Base-by-base conservation (phyloP, 768 basidiomycete species). In the Phlebiopsis gigantea region DNA sequence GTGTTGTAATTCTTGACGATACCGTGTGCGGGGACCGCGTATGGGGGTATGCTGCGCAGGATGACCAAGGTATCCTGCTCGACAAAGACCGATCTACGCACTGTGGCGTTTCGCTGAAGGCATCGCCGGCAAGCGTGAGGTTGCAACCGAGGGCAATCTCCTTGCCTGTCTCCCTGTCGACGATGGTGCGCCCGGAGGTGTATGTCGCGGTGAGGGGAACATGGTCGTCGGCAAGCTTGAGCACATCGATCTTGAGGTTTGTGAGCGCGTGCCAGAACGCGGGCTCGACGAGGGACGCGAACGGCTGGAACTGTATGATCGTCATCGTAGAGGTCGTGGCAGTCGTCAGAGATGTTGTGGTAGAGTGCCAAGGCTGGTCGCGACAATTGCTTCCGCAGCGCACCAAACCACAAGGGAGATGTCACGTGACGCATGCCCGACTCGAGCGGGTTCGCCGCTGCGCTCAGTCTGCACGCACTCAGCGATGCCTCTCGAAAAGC, bases 1-100 rank as follows among this genome's bases (percentile, higher is more conserved):
- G 96, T 98, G 68, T 98, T 99, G 75, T 83, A 98, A 71, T 98
- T 98, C 79, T 91, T 94, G 65, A 97, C 77, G 9, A 77, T 74
- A 39, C 96, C 97, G 4, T 64, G 68, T 0, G 84, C 79, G 1
- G 71, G 54, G 44, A 84, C 75, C 12, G 84, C 74, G 58, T 82
- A 75, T 6, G 78, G 65, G 1, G 81, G 69, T 12, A 71, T 57
- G 50, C 84, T 85, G 21, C 22, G 24, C 30, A 24, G 49, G 25
- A 14, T 53, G 30, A 43, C 26, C 24, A 44, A 29, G 21, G 6
- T n/a, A 4, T 22, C 25, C 4, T 39, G 22, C 5, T n/a, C 4
- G 19, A 43, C 17, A 2, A 39, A 22, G 2, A 42, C n/a, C 9
- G 52, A 10, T 34, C 7, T 14, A 58, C 76, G 62, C 69, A 84